A percentile compares a stretch with the other conserved stretches of the same genome.
phyloP scores from a whole-genome alignment of 495 filamentous ascomycete species.

The Aspergillus funiculosus region DNA sequence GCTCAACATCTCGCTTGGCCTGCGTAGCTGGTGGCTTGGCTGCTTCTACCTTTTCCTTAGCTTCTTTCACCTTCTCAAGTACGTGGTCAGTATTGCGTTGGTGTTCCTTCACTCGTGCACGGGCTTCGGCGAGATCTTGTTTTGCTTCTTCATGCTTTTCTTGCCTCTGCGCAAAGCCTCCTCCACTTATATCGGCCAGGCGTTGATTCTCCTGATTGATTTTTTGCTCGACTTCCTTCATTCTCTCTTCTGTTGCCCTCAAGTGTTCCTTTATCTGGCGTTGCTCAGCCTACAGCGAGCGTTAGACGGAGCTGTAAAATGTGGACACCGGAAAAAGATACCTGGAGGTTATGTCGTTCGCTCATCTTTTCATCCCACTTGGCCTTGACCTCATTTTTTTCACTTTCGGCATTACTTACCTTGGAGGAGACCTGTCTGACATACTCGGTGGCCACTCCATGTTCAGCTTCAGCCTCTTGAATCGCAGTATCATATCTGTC shows the following conservation, averaged over 20 bases:
- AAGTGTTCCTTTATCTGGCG: conserved; percentile 44
- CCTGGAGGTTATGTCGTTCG: conserved; percentile 43
- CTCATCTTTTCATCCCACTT: conserved; percentile 36
- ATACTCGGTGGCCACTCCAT: conserved; percentile 50
- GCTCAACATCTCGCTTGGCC: conserved; percentile 35
- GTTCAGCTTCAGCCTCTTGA: conserved; percentile 40
- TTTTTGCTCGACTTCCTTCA: conserved; percentile 35
- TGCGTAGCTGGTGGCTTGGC: conserved; percentile 21
- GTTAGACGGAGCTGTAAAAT: conserved; percentile 12
- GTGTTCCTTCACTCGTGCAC: conserved; percentile 29
- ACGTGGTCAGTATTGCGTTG: conserved; percentile 21
- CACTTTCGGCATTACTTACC: conserved; percentile 40
- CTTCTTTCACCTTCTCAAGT: conserved; percentile 32
- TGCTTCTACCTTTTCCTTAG: conserved; percentile 28
- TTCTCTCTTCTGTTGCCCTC: conserved; percentile 36
- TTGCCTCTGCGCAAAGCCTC: conserved; percentile 45
- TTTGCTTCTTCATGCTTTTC: conserved; percentile 42
- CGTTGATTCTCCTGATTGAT: conserved; percentile 45
- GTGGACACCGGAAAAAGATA: conserved; percentile 19
- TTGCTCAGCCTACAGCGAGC: conserved; percentile 42
- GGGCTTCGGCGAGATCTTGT: conserved; percentile 28
- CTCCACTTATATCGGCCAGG: conserved; percentile 48
- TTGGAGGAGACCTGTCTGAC: conserved; percentile 46
- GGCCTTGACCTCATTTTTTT: conserved; percentile 37
- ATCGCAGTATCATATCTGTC: conserved; percentile 36